Conservation (phyloP, 768 basidiomycete species). For the Rhizopogon vesiculosus region DNA sequence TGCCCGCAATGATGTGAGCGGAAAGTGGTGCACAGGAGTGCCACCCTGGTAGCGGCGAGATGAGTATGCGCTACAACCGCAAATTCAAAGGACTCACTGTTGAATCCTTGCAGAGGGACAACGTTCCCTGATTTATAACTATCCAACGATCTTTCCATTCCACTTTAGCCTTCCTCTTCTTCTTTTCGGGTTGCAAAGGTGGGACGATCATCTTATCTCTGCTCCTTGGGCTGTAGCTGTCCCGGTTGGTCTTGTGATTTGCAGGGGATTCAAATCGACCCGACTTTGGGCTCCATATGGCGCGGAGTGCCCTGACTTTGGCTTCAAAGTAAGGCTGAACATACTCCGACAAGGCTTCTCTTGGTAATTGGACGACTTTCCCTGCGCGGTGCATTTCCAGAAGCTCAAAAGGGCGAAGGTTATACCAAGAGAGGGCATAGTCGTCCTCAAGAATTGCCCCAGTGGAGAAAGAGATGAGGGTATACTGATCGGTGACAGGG, state of each 20-base stretch:
- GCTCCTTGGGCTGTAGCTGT: conserved; percentile 1
- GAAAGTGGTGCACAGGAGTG: conserved; percentile 33
- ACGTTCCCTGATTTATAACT: conserved; percentile 50
- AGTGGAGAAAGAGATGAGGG: conserved; percentile 61
- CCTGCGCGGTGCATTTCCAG: conserved; percentile 59
- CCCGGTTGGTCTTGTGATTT: not conserved
- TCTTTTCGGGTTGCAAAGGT: conserved; percentile 14
- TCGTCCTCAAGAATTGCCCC: conserved; percentile 71
- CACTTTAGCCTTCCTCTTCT: conserved; percentile 29
- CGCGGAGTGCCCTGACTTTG: conserved; percentile 46
- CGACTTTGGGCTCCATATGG: conserved; percentile 29
- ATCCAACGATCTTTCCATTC: conserved; percentile 67
- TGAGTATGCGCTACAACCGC: not conserved
- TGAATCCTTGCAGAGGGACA: conserved; percentile 51
- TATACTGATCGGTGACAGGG: conserved; percentile 34
- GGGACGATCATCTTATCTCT: conserved; percentile 8
- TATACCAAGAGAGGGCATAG: conserved; percentile 51
- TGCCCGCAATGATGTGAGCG: conserved; percentile 35
- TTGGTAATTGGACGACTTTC: conserved; percentile 38
- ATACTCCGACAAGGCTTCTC: conserved; percentile 37
- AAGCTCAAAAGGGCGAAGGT: conserved; percentile 57
- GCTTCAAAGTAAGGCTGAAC: conserved; percentile 57
- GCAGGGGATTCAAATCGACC: conserved; percentile 22
- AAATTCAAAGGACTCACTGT: conserved; percentile 34
- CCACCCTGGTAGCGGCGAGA: conserved; percentile 28